Percentiles rank a stretch among this genome's conserved stretches.
phyloP scores from a whole-genome alignment of 805 yeast species.

The Blastobotrys terrestris region DNA sequence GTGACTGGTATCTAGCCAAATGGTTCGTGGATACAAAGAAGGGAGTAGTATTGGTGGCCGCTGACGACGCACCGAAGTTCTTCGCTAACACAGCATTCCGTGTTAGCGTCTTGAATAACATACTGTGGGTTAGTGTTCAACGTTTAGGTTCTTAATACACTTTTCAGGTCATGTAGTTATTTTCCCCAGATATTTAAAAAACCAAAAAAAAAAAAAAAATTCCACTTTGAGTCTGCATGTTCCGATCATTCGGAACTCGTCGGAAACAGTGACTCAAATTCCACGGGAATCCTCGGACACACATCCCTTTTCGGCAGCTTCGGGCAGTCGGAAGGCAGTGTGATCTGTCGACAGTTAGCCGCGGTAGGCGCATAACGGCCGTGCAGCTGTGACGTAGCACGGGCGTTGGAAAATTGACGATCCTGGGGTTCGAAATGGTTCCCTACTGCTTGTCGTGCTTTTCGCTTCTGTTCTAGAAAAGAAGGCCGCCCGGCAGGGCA shows the following conservation, averaged over 20 bases:
- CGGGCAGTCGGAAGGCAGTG: not conserved
- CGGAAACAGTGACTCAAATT: not conserved
- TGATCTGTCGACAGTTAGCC: not conserved
- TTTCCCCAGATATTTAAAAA: not conserved
- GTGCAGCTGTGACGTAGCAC: too few relatives aligned
- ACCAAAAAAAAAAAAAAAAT: not conserved
- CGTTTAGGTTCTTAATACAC: not conserved
- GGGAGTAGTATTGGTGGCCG: constrained; percentile 27
- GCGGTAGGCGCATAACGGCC: not conserved
- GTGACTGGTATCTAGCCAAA: constrained; percentile 34
- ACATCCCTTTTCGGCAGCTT: not conserved
- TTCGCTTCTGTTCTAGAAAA: too few relatives aligned
- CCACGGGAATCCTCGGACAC: not conserved
- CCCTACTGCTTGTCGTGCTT: too few relatives aligned
- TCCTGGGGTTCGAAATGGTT: too few relatives aligned
- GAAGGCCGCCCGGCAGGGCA: too few relatives aligned
- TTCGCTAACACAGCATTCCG: constrained; percentile 36
- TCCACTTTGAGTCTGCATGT: not conserved
- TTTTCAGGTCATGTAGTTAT: not conserved
- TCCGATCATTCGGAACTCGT: not conserved
- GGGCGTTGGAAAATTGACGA: too few relatives aligned
- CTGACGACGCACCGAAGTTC: constrained; percentile 31
- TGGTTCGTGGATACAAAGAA: constrained; percentile 37
- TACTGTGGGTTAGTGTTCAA: constrained; percentile 10
- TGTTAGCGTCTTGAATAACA: constrained; percentile 34